Percentiles rank a stretch among this genome's conserved stretches.
Evolutionary conservation across 345 rosid species (phyloP).

Genomic region (Boechera divaricarpa): DNA sequence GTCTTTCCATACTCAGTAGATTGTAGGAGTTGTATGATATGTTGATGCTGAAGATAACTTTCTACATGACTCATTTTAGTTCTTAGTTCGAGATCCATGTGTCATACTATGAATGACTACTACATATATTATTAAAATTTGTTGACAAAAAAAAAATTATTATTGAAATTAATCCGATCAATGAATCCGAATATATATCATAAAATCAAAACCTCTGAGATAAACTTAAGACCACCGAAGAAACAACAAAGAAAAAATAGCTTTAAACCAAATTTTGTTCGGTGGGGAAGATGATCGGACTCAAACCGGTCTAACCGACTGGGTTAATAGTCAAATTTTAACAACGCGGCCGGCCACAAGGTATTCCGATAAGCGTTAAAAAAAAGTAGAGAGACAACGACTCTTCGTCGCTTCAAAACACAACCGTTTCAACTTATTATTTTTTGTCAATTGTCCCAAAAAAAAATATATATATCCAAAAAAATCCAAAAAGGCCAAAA

Average conservation of each 20-base stretch:
- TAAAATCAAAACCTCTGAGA: neutral
- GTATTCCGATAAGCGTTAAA: neutral
- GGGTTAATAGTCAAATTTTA: neutral
- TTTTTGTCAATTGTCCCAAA: neutral
- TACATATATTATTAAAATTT: no score
- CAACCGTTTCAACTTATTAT: constrained; percentile 23
- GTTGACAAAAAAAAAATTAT: no score
- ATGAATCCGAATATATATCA: no score
- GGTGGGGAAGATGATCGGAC: neutral
- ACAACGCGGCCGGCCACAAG: neutral
- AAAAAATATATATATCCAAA: neutral
- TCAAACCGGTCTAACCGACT: neutral
- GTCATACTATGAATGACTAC: no score
- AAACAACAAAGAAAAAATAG: no score
- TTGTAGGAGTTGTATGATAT: no score
- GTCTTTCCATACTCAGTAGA: no score
- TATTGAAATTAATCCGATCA: neutral
- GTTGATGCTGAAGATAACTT: no score
- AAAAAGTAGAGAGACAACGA: no score
- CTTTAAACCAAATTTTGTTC: neutral
- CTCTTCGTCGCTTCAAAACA: constrained; percentile 17
- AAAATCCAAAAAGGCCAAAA: neutral
- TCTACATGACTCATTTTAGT: no score
- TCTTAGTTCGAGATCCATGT: no score
- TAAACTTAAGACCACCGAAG: neutral